A percentile compares a stretch with the other conserved stretches of the same genome.
phyloP scores from a whole-genome alignment of 1,284 basidiomycete species.

The Malassezia nana region DNA sequence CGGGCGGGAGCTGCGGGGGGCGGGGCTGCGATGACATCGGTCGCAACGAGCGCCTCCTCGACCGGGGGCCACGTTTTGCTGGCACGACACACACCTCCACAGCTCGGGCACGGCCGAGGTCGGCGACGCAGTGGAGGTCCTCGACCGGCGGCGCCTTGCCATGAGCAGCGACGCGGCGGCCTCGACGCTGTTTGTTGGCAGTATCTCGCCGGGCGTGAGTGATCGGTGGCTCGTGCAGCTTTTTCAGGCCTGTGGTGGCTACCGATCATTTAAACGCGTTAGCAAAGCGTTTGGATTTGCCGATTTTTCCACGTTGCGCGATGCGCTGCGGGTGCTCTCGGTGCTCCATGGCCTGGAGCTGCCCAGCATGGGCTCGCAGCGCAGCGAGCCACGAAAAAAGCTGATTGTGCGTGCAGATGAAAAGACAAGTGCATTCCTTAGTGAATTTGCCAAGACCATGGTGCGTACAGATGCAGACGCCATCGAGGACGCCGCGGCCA shows the following conservation, averaged over 20 bases:
- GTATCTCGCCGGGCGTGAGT: constrained; percentile 81
- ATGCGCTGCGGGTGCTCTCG: constrained; percentile 67
- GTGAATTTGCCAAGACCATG: constrained; percentile 68
- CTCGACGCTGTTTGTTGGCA: constrained; percentile 74
- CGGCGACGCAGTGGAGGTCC: no score
- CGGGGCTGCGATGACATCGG: constrained; percentile 18
- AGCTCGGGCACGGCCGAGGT: background rate
- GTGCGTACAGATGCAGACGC: constrained; percentile 61
- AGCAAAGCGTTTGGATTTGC: constrained; percentile 93
- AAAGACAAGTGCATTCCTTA: constrained; percentile 74
- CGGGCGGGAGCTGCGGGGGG: constrained; percentile 59
- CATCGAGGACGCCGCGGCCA: constrained; percentile 51
- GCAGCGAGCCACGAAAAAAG: constrained; percentile 55
- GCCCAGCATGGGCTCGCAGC: constrained; percentile 33
- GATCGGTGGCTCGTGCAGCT: constrained; percentile 66
- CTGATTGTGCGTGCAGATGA: constrained; percentile 72
- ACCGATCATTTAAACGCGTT: constrained; percentile 78
- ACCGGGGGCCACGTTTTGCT: constrained; percentile 1
- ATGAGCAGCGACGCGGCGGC: constrained; percentile 41
- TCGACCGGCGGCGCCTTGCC: no score
- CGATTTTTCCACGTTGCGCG: constrained; percentile 77
- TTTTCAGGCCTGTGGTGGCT: constrained; percentile 66
- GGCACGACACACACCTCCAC: constrained; percentile 16
- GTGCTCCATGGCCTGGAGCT: constrained; percentile 75
- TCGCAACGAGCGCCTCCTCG: background rate